Base-by-base conservation (phyloP, 768 basidiomycete species). In the Lactarius trivialis region DNA sequence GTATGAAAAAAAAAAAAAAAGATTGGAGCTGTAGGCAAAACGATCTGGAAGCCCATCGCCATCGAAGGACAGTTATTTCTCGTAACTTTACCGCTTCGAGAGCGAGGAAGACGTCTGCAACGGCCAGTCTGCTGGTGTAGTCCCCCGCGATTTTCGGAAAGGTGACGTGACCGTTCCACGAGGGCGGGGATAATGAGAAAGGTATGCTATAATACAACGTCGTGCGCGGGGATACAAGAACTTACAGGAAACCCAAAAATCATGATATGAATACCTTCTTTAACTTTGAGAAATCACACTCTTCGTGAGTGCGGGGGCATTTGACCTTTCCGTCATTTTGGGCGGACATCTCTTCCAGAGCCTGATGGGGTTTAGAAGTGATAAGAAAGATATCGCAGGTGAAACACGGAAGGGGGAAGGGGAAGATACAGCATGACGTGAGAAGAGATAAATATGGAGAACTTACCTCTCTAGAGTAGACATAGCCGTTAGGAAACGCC, bases 241-340 rank as follows among this genome's bases (percentile, higher is more conserved):
- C 21, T 26, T 12, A 26, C 19, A 57, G 34, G 30, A 39, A 52
- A 19, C 37, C 17, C 17, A 39, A 54, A 50, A 33, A 37, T 79
- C 75, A 96, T 58, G 93, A 93, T 63, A 98, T 90, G 73, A 88
- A 97, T 19, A 98, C 95, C 74, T 95, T 97, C 67, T 84, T 81
- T 58, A 98, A 75, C 24, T 82, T 81, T 11, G 74, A 73, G 68
- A 90, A 88, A 33, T 82, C 76, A 69, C 85, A 91, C 12, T 76
- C 78, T 56, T 82, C 75, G 43, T 81, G 82, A 1, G 91, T 88
- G 34, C 86, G 79, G 3, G 93, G 95, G 71, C 93, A 96, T 33
- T 80, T 88, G n/a, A 98, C 91, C 48, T 79, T 77, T 19, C 90
- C 93, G 55, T 81, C 78, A 70, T 89, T 86, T 74, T 82, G 86